phyloP scores from a whole-genome alignment of 352 stramenopile genomes.

The Hyaloperonospora arabidopsidis region DNA sequence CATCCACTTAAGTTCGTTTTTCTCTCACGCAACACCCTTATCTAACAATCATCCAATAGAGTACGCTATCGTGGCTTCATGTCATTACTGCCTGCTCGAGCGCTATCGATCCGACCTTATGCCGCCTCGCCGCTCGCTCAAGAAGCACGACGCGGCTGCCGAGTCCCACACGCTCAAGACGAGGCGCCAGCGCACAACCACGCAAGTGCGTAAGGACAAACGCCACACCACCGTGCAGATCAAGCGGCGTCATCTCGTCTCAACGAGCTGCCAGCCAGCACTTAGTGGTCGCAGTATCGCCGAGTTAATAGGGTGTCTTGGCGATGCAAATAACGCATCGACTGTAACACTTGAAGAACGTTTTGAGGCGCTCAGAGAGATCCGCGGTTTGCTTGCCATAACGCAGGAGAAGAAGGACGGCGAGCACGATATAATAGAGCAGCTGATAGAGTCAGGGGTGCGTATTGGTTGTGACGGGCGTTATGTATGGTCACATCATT shows the following conservation, averaged over 20 bases:
- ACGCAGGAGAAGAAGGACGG: conserved; percentile 31
- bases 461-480: conserved; percentile 2
- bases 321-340: conserved; percentile 32
- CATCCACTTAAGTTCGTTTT: too few species aligned
- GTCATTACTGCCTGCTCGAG: too few species aligned
- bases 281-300: conserved; percentile 47
- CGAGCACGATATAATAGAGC: conserved; percentile 60
- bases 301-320: conserved; percentile 44
- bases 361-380: conserved; percentile 65
- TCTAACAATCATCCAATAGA: too few species aligned
- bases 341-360: conserved; percentile 44
- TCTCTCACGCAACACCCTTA: too few species aligned
- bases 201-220: conserved; percentile 72
- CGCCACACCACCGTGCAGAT: conserved; percentile 49
- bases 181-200: conserved; percentile 48
- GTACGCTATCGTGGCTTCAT: too few species aligned
- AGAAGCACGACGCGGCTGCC: conserved; percentile 61
- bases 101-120: background rate
- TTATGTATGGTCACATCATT: background rate
- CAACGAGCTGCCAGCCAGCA: conserved; percentile 33
- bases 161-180: conserved; percentile 60
- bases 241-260: conserved; percentile 65
- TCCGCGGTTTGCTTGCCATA: conserved; percentile 45
- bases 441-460: conserved; percentile 72
- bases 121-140: conserved; percentile 58